Evolutionary conservation across 2,329 filamentous ascomycete genomes (phyloP), one percentile per base, ranked within the genome.

Genomic region (Aureobasidium pullulans): DNA sequence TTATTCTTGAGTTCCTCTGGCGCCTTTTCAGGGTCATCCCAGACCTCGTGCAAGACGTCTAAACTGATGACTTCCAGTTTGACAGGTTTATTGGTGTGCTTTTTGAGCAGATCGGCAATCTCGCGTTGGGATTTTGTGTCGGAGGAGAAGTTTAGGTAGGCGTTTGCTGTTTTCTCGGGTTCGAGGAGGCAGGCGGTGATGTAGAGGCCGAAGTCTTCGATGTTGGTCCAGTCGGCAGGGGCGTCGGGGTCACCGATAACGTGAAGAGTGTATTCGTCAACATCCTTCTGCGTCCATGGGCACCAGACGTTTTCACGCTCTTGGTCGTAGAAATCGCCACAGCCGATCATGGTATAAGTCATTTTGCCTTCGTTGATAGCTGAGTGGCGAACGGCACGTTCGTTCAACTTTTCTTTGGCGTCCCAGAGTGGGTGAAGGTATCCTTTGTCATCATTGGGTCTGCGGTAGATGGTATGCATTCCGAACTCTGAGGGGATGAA

Each of bases 301-400:
- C 66, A 71, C 64, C 65, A 68, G 5, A 63, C 60, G 2, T 60
- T 56, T 48, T 72, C 68, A n/a, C 65, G 64, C 23, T 62, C 54
- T 60, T 68, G 65, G 61, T 71, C 66, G 59, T 69, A 70, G 49
- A 69, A 68, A 34, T 70, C 67, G 19, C 69, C 68, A 58, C 68
- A 70, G 50, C 69, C 66, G 60, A 71, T 68, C 13, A 70, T 49
- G 3, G 68, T 72, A 60, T 68, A 71, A 16, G 62, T 64, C 66
- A 69, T 70, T 36, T 64, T 64, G 39, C 66, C 67, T 5, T 46
- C 42, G 8, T 28, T 40, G 42, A 68, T 54, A 46, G 68, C 64
- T 3, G 66, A 63, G 29, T 70, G 68, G 8, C 54, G 52, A 2
- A 65, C 36, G 11, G 49, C 60, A 13, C 40, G 36, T n/a, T 67